phyloP scores from a whole-genome alignment of 352 stramenopile genomes.

The Phytophthora tentaculata region DNA sequence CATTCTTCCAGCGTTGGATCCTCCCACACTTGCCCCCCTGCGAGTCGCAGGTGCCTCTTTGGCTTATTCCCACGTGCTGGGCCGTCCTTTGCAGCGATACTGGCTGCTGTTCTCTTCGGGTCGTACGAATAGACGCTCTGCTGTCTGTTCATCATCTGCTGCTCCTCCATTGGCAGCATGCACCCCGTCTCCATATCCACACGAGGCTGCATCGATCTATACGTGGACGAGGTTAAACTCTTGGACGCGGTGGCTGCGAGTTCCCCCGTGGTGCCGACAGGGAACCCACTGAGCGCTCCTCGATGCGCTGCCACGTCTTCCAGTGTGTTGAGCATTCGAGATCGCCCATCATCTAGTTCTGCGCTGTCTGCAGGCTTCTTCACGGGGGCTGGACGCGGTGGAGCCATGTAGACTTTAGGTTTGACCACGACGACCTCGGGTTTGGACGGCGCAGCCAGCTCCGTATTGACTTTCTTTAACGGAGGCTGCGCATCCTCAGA shows the following conservation, averaged over 20 bases:
- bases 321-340: slow-evolving; percentile 51
- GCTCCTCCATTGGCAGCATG: slow-evolving; percentile 71
- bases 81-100: slow-evolving; percentile 26
- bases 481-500: slow-evolving; percentile 24
- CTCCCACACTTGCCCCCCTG: slow-evolving; percentile 91
- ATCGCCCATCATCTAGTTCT: slow-evolving; percentile 11
- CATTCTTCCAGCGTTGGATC: slow-evolving; percentile 94
- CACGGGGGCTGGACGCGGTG: slow-evolving; percentile 59
- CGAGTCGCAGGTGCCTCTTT: slow-evolving; percentile 73
- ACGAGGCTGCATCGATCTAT: slow-evolving; percentile 42
- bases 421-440: slow-evolving; percentile 47
- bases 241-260: slow-evolving; percentile 33
- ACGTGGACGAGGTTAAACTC: neutral
- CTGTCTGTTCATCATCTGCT: slow-evolving; percentile 83
- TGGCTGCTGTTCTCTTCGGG: slow-evolving; percentile 50
- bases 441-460: slow-evolving; percentile 1
- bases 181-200: slow-evolving; percentile 77
- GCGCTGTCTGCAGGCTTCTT: slow-evolving; percentile 28
- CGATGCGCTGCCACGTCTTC: slow-evolving; percentile 54
- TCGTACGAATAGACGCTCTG: slow-evolving; percentile 89
- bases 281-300: slow-evolving; percentile 76
- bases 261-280: slow-evolving; percentile 57
- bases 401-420: slow-evolving; percentile 74
- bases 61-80: slow-evolving; percentile 22
- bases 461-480: slow-evolving; percentile 40